Percentiles rank a stretch among this genome's conserved stretches.
Conservation (phyloP, 2,329 filamentous ascomycete genomes). For the Diplodia sapinea region DNA sequence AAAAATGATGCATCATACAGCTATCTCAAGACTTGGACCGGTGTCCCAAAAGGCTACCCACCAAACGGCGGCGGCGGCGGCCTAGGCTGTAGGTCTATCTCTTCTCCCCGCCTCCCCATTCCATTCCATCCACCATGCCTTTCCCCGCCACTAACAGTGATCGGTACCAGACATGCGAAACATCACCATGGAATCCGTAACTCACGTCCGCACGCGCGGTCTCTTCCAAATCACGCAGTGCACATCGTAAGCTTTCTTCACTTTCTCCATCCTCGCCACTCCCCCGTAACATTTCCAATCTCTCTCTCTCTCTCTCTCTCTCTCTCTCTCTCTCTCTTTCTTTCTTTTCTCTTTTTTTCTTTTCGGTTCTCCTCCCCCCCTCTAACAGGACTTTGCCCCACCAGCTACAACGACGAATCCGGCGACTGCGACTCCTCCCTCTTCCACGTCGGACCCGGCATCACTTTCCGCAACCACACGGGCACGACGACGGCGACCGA, state of each 20-base stretch:
- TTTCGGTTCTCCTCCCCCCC: too few species aligned
- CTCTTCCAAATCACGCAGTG: background rate
- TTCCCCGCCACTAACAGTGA: background rate
- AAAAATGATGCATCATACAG: background rate
- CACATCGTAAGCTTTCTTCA: background rate
- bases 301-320: too few species aligned
- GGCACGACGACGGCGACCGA: background rate
- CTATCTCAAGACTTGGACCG: constrained; percentile 27
- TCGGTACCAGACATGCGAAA: background rate
- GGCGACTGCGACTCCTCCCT: background rate
- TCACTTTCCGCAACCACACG: background rate
- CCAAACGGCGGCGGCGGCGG: constrained; percentile 26
- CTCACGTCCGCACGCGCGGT: background rate
- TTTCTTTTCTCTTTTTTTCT: background rate
- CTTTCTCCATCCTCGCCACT: background rate
- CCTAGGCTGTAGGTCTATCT: constrained; percentile 8
- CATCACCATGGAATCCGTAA: background rate
- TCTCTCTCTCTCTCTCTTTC: too few species aligned
- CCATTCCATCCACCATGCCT: background rate
- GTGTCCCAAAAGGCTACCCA: constrained; percentile 17
- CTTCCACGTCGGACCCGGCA: background rate
- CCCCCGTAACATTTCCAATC: too few species aligned
- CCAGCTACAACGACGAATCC: background rate
- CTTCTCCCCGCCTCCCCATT: background rate
- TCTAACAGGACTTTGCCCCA: too few species aligned